Conservation (phyloP, 441 rosid species). For the Rhodomyrtus psidioides region DNA sequence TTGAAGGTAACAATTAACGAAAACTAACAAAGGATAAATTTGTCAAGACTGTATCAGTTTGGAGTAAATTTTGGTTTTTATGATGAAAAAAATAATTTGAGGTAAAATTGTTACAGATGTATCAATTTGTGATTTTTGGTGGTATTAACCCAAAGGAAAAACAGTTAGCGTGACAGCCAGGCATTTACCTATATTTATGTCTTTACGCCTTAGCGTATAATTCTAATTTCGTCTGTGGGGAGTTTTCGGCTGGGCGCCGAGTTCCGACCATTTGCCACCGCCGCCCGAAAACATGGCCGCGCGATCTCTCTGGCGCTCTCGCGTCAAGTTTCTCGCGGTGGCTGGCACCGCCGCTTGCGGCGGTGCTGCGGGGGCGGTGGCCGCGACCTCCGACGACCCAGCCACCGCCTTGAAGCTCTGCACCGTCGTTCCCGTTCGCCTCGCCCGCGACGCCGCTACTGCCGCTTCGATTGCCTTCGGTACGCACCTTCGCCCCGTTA, state of each 20-base stretch:
- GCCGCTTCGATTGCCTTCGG: constrained; percentile 89
- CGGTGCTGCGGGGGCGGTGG: constrained; percentile 50
- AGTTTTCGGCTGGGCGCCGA: neutral
- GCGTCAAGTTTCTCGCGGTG: constrained; percentile 37
- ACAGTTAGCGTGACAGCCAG: neutral
- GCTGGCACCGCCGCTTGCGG: constrained; percentile 42
- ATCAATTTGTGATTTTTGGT: too few relatives aligned
- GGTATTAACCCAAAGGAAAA: too few relatives aligned
- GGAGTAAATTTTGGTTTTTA: too few relatives aligned
- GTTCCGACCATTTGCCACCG: neutral
- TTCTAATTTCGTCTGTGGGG: neutral
- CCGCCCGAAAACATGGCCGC: constrained; percentile 36
- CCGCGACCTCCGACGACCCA: constrained; percentile 74
- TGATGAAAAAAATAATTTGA: too few relatives aligned
- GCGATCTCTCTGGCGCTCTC: constrained; percentile 61
- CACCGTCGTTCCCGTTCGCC: constrained; percentile 74
- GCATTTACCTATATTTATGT: neutral
- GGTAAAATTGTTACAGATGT: too few relatives aligned
- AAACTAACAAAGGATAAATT: too few relatives aligned
- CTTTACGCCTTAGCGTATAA: neutral
- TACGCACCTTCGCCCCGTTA: neutral
- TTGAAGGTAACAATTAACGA: too few relatives aligned
- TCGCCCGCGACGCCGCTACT: constrained; percentile 54
- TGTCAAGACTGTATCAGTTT: too few relatives aligned
- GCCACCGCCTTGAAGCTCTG: constrained; percentile 58